Evolutionary conservation across 2,329 filamentous ascomycete genomes (phyloP).

Genomic region (Daldinia sp.): DNA sequence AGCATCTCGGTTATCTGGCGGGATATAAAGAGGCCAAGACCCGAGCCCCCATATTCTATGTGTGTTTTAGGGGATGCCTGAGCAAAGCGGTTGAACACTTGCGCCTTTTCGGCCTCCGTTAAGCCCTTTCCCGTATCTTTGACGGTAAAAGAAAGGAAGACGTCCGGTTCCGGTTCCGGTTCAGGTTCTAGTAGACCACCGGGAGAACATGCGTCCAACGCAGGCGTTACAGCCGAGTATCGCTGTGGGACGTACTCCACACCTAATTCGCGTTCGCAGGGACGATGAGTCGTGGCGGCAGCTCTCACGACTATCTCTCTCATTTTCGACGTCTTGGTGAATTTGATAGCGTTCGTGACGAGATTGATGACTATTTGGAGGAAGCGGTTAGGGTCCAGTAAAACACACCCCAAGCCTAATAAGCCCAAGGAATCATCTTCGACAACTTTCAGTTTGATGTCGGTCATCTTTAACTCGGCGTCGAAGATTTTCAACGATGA

Average conservation of each 20-base stretch:
- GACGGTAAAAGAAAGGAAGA: slow-evolving; percentile 76
- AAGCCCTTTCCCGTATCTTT: slow-evolving; percentile 80
- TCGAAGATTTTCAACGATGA: slow-evolving; percentile 81
- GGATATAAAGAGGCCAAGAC: slow-evolving; percentile 81
- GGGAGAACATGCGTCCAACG: neutral
- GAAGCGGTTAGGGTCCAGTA: slow-evolving; percentile 76
- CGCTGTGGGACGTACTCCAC: slow-evolving; percentile 70
- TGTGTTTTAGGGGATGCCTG: slow-evolving; percentile 80
- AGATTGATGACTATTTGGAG: slow-evolving; percentile 83
- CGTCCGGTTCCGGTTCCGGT: slow-evolving; percentile 28
- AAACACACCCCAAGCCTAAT: slow-evolving; percentile 69
- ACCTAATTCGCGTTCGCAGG: slow-evolving; percentile 52
- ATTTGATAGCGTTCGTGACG: slow-evolving; percentile 83
- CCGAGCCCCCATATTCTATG: slow-evolving; percentile 80
- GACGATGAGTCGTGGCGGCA: slow-evolving; percentile 53
- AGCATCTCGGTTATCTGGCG: slow-evolving; percentile 82
- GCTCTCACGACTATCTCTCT: slow-evolving; percentile 62
- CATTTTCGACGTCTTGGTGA: slow-evolving; percentile 70
- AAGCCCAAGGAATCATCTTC: slow-evolving; percentile 68
- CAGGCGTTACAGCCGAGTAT: slow-evolving; percentile 47
- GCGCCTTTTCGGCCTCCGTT: slow-evolving; percentile 73
- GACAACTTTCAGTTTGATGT: slow-evolving; percentile 71
- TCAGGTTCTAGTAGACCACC: neutral
- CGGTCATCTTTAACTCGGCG: slow-evolving; percentile 73
- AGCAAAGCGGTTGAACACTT: slow-evolving; percentile 80